phyloP scores from a whole-genome alignment of 164 flowering plant genomes.

The Cinnamomum micranthum region DNA sequence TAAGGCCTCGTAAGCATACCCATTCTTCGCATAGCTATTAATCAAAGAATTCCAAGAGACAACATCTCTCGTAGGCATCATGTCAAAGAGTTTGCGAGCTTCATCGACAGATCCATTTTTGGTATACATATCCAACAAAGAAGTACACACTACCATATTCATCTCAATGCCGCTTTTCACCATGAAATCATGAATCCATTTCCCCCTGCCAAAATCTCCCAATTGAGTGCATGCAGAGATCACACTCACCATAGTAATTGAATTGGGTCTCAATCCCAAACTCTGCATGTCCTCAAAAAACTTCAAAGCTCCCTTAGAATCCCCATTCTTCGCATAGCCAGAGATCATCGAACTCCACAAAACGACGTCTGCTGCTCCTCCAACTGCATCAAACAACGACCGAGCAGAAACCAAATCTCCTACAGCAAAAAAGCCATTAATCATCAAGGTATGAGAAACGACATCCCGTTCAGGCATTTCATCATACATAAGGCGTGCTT shows the following conservation, averaged over 20 bases:
- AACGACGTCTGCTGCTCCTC: conserved; percentile 12
- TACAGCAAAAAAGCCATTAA: conserved; percentile 14
- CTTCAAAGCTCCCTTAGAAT: conserved; percentile 16
- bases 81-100: conserved; percentile 16
- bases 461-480: conserved; percentile 24
- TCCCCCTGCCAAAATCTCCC: conserved; percentile 13
- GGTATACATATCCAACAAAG: conserved; percentile 23
- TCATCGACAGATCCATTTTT: conserved; percentile 15
- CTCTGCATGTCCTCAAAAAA: conserved; percentile 18
- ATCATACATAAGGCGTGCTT: conserved; percentile 18
- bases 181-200: conserved; percentile 13
- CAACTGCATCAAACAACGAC: conserved; percentile 15
- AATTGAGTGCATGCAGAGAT: conserved; percentile 20
- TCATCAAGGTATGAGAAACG: conserved; percentile 13
- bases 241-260: conserved; percentile 18
- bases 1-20: conserved; percentile 19
- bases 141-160: conserved; percentile 15
- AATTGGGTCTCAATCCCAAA: conserved; percentile 16
- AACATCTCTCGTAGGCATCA: conserved; percentile 17
- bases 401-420: conserved; percentile 18
- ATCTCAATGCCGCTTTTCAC: conserved; percentile 11
- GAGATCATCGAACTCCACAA: conserved; percentile 22
- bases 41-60: conserved; percentile 29
- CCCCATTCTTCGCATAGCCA: conserved; percentile 22
- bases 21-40: conserved; percentile 16